phyloP scores from a whole-genome alignment of 257 asterid species.

The Nemophila menziesii region DNA sequence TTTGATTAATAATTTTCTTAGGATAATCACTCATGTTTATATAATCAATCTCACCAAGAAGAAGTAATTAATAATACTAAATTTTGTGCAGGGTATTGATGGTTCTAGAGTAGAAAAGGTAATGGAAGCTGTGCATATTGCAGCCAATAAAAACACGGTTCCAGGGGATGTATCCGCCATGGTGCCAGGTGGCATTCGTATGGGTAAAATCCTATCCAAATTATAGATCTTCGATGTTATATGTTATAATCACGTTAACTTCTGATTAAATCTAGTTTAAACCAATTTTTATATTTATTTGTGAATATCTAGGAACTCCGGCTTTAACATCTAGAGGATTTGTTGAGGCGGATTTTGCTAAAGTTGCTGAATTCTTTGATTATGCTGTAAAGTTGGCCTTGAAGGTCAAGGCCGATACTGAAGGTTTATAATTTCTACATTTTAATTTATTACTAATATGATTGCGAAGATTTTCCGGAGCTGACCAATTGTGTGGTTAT shows the following conservation, averaged over 20 bases:
- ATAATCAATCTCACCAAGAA: neutral
- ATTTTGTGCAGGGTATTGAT: conserved; percentile 70
- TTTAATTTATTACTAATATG: neutral
- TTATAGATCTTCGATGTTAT: neutral
- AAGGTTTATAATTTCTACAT: conserved; percentile 33
- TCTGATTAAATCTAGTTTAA: neutral
- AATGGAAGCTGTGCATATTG: conserved; percentile 84
- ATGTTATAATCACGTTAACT: neutral
- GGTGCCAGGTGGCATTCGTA: conserved; percentile 98
- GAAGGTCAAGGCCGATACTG: conserved; percentile 67
- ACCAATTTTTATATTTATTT: conserved; percentile 5
- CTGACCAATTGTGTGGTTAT: conserved; percentile 10
- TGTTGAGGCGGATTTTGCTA: conserved; percentile 62
- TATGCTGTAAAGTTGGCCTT: conserved; percentile 81
- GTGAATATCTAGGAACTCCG: conserved; percentile 56
- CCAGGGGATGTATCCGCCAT: conserved; percentile 99
- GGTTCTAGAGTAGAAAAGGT: conserved; percentile 96
- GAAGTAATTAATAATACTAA: neutral
- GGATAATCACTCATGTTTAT: neutral
- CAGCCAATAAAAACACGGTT: conserved; percentile 93
- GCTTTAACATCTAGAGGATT: conserved; percentile 95
- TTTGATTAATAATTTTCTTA: neutral
- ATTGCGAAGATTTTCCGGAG: neutral
- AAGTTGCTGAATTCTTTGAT: conserved; percentile 82
- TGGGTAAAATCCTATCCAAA: conserved; percentile 40